These are phyloP conservation scores for Fusarium sp. DNA, from an alignment of 2,329 filamentous ascomycete species.

Conservation along the genomic window DNA sequence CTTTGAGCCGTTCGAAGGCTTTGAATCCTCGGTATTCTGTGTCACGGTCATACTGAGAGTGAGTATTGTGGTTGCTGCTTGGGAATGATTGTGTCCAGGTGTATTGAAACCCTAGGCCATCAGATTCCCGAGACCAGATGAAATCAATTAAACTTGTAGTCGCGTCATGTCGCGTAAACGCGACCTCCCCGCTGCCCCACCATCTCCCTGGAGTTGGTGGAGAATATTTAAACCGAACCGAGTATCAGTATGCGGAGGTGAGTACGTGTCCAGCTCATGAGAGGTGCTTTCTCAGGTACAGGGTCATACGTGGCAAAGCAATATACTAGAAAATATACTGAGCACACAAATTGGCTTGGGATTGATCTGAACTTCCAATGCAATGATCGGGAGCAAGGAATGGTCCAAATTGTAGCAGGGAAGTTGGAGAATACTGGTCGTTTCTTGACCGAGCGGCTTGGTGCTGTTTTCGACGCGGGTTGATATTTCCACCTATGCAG, in stretches of 20 bases:
- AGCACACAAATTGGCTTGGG: not conserved
- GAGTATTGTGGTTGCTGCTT: not conserved
- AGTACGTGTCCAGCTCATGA: not conserved
- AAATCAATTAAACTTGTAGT: constrained; percentile 33
- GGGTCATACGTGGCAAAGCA: not conserved
- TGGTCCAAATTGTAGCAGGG: not conserved
- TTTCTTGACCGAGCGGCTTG: not conserved
- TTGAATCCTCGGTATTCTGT: constrained; percentile 6
- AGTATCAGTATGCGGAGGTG: too few relatives aligned
- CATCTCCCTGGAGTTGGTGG: not conserved
- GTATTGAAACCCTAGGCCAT: not conserved
- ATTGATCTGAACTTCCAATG: not conserved
- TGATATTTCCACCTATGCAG: not conserved
- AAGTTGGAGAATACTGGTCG: not conserved
- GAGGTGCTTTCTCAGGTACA: not conserved
- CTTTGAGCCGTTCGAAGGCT: constrained; percentile 24
- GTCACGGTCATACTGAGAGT: constrained; percentile 32
- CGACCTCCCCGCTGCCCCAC: constrained; percentile 12
- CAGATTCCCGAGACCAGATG: not conserved
- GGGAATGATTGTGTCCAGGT: not conserved
- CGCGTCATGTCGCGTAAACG: constrained; percentile 23
- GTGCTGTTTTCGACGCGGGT: not conserved
- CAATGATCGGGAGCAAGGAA: not conserved
- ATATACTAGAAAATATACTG: not conserved
- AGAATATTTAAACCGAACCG: constrained; percentile 6